A percentile compares a stretch with the other conserved stretches of the same genome.
Conservation (phyloP, 2,329 filamentous ascomycete species). For the Cladosporium sp. region DNA sequence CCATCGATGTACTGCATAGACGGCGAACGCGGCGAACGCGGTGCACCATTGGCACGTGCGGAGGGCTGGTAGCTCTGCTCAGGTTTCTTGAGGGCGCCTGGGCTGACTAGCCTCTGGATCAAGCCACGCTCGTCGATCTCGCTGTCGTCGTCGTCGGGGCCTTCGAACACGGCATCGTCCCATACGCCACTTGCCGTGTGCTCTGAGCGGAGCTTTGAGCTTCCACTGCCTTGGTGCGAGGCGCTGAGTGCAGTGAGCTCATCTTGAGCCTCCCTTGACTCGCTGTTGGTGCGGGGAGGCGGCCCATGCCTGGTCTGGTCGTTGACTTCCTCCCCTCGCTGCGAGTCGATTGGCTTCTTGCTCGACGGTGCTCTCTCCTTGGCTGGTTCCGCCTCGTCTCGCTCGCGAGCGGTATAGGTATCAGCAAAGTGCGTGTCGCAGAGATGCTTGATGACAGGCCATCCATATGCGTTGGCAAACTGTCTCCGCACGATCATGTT, state of each 20-base stretch:
- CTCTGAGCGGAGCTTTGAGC: constrained; percentile 26
- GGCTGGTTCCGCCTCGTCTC: constrained; percentile 64
- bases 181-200: constrained; percentile 39
- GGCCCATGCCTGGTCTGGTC: constrained; percentile 37
- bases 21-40: constrained; percentile 3
- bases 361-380: constrained; percentile 62
- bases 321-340: constrained; percentile 29
- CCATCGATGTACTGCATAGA: constrained; percentile 24
- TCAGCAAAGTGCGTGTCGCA: constrained; percentile 93
- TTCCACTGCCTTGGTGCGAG: constrained; percentile 23
- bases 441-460: constrained; percentile 93
- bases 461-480: constrained; percentile 96
- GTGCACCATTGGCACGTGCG: constrained; percentile 4
- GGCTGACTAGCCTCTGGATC: constrained; percentile 26
- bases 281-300: constrained; percentile 42
- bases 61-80: constrained; percentile 20
- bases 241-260: constrained; percentile 36
- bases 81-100: constrained; percentile 23
- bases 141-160: constrained; percentile 41
- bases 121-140: constrained; percentile 36
- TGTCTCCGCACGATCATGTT: constrained; percentile 95
- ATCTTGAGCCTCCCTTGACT: constrained; percentile 44
- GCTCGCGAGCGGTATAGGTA: constrained; percentile 59
- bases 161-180: constrained; percentile 48
- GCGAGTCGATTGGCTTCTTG: constrained; percentile 52